A percentile compares a stretch with the other conserved stretches of the same genome.
Conservation (phyloP, 805 yeast species). For the Priceomyces haplophilus region DNA sequence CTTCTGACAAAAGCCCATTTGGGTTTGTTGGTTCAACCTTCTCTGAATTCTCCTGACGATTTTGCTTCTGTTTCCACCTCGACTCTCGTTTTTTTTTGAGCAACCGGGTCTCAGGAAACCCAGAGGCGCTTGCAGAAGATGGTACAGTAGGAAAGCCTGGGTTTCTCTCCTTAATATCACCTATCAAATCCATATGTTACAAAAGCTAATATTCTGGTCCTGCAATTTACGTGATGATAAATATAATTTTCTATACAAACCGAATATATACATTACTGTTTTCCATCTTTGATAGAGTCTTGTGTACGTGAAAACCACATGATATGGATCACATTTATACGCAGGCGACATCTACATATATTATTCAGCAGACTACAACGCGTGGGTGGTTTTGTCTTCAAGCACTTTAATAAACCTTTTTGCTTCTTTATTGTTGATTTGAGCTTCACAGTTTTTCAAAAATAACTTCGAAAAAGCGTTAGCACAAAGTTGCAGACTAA, state of each 20-base stretch:
- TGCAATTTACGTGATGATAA: too few species aligned
- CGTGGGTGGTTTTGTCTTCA: too few species aligned
- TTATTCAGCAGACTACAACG: too few species aligned
- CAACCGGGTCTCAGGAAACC: slow-evolving; percentile 34
- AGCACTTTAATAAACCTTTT: not conserved
- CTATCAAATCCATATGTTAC: slow-evolving; percentile 57
- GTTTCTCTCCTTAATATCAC: slow-evolving; percentile 70
- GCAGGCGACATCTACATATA: too few species aligned
- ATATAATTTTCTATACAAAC: too few species aligned
- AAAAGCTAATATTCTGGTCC: too few species aligned
- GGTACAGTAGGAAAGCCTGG: slow-evolving; percentile 35
- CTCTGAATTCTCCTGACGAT: slow-evolving; percentile 6
- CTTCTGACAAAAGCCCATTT: slow-evolving; percentile 44
- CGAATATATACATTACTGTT: too few species aligned
- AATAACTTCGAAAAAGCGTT: slow-evolving; percentile 11
- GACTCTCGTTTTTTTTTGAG: slow-evolving; percentile 37
- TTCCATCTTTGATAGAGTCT: too few species aligned
- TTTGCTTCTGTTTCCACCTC: slow-evolving; percentile 47
- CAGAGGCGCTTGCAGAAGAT: slow-evolving; percentile 20
- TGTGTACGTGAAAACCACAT: too few species aligned
- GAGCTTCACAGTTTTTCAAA: slow-evolving; percentile 9
- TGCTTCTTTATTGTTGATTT: slow-evolving; percentile 14
- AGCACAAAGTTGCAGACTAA: slow-evolving; percentile 7
- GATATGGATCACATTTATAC: too few species aligned
- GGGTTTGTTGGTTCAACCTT: slow-evolving; percentile 14